Percentiles rank a stretch among this genome's conserved stretches.
phyloP scores from a whole-genome alignment of 805 yeast genomes.

The Kuraishia borneana region DNA sequence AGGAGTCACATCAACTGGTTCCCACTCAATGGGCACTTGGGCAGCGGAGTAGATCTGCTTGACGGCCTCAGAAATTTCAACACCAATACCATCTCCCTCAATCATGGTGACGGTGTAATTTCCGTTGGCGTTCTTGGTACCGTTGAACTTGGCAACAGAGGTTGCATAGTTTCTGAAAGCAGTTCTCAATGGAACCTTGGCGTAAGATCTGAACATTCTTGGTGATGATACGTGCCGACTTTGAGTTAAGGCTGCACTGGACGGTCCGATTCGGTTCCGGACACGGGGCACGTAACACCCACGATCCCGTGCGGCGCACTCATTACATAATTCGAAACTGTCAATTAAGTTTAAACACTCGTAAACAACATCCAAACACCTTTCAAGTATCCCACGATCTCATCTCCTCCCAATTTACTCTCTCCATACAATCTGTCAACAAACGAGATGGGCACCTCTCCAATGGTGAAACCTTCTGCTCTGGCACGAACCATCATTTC shows the following conservation, averaged over 20 bases:
- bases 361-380: slow-evolving; percentile 67
- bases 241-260: no score
- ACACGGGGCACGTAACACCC: no score
- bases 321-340: background rate
- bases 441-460: slow-evolving; percentile 70
- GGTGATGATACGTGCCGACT: no score
- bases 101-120: slow-evolving; percentile 89
- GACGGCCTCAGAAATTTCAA: slow-evolving; percentile 90
- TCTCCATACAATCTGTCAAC: slow-evolving; percentile 76
- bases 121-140: slow-evolving; percentile 60
- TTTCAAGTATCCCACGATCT: slow-evolving; percentile 64
- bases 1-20: slow-evolving; percentile 93
- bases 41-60: slow-evolving; percentile 92
- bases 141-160: slow-evolving; percentile 56
- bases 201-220: slow-evolving; percentile 3
- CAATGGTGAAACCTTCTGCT: slow-evolving; percentile 59
- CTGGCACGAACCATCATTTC: slow-evolving; percentile 82
- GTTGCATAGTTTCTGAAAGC: slow-evolving; percentile 14
- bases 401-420: slow-evolving; percentile 71
- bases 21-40: slow-evolving; percentile 94
- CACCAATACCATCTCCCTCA: slow-evolving; percentile 98
- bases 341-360: slow-evolving; percentile 34
- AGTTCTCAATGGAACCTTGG: slow-evolving; percentile 2
- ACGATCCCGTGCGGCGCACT: background rate
- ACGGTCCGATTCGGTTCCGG: no score